Conservation (phyloP, 2,329 filamentous ascomycete species). For the Paracoccidioides lutzii region DNA sequence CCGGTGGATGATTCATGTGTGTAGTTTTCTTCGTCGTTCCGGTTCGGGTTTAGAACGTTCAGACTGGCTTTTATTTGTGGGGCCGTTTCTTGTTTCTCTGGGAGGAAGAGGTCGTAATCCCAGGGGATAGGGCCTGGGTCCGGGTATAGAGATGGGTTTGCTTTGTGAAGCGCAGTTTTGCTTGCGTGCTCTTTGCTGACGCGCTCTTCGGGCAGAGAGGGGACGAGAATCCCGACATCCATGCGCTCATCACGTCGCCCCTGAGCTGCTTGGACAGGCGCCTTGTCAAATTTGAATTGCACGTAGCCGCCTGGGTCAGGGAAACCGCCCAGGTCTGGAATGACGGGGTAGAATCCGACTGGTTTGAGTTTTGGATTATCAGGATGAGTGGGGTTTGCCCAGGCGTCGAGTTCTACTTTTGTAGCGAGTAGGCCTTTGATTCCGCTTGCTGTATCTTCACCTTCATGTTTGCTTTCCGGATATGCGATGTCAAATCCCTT, state of each 20-base stretch:
- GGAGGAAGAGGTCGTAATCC: slow-evolving; percentile 49
- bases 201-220: slow-evolving; percentile 37
- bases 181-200: slow-evolving; percentile 36
- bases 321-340: slow-evolving; percentile 49
- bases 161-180: slow-evolving; percentile 35
- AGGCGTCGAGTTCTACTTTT: slow-evolving; percentile 44
- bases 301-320: slow-evolving; percentile 47
- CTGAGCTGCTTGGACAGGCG: slow-evolving; percentile 39
- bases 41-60: slow-evolving; percentile 39
- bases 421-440: slow-evolving; percentile 42
- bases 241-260: slow-evolving; percentile 45
- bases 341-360: slow-evolving; percentile 46
- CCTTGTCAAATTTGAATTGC: slow-evolving; percentile 48
- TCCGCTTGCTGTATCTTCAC: slow-evolving; percentile 41
- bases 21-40: slow-evolving; percentile 42
- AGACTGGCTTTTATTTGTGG: slow-evolving; percentile 45
- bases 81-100: slow-evolving; percentile 35
- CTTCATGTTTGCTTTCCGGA: slow-evolving; percentile 45
- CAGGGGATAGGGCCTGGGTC: slow-evolving; percentile 42
- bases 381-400: slow-evolving; percentile 48
- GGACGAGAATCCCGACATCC: slow-evolving; percentile 46
- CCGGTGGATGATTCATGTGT: slow-evolving; percentile 26
- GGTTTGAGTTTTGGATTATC: slow-evolving; percentile 44
- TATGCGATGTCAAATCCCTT: slow-evolving; percentile 55
- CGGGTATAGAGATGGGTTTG: slow-evolving; percentile 38